phyloP scores from a whole-genome alignment of 257 asterid genomes.

The Capsicum pubescens region DNA sequence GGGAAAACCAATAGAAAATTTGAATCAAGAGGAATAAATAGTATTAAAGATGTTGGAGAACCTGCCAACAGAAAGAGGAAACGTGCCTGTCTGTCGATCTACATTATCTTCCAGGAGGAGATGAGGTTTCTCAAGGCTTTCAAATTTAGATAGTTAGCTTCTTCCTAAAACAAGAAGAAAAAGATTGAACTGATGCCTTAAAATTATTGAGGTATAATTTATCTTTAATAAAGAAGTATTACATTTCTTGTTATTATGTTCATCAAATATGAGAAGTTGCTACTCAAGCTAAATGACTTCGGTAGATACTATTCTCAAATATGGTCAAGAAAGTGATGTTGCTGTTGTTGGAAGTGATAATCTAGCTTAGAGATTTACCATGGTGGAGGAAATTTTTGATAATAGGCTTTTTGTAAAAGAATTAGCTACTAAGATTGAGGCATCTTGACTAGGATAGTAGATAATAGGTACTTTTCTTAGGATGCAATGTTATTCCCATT shows the following conservation, averaged over 20 bases:
- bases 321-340: not conserved
- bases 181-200: slow-evolving; percentile 35
- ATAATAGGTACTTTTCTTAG: slow-evolving; percentile 7
- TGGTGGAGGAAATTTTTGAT: not conserved
- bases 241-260: slow-evolving; percentile 1
- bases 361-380: not conserved
- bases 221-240: not conserved
- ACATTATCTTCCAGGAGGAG: slow-evolving; percentile 39
- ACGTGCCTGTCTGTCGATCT: slow-evolving; percentile 25
- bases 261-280: not conserved
- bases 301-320: not conserved
- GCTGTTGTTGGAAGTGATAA: slow-evolving; percentile 22
- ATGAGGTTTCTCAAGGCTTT: slow-evolving; percentile 32
- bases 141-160: slow-evolving; percentile 26
- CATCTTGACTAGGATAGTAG: not conserved
- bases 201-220: slow-evolving; percentile 11
- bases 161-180: slow-evolving; percentile 43
- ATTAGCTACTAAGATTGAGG: slow-evolving; percentile 16
- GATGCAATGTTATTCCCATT: not conserved
- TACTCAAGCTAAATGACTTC: not conserved
- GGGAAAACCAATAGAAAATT: too few relatives aligned
- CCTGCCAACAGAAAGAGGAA: slow-evolving; percentile 33
- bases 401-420: slow-evolving; percentile 8
- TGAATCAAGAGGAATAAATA: too few relatives aligned
- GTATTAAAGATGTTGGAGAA: not conserved